Evolutionary conservation across 345 rosid genomes (phyloP).

Genomic region (Luvunga scandens): DNA sequence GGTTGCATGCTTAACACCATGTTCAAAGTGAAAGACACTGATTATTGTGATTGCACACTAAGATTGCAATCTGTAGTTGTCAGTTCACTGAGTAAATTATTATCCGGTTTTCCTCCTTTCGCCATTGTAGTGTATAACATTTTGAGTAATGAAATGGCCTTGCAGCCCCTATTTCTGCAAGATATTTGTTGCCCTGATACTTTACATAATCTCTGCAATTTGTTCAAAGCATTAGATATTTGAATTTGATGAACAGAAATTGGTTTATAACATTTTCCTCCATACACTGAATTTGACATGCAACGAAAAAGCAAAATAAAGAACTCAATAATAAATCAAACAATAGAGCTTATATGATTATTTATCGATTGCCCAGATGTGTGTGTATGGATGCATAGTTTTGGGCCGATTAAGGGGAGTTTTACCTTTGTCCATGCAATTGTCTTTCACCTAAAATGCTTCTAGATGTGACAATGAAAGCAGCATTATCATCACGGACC

Average conservation of each 20-base stretch:
- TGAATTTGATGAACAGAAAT: neutral
- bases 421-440: too few relatives aligned
- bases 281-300: neutral
- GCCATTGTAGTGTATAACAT: neutral
- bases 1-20: neutral
- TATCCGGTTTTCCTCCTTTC: neutral
- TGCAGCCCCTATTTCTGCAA: neutral
- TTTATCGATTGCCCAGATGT: too few relatives aligned
- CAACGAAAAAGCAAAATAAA: neutral
- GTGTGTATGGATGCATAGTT: too few relatives aligned
- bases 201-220: neutral
- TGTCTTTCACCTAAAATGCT: too few relatives aligned
- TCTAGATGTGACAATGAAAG: too few relatives aligned
- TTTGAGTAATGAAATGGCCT: neutral
- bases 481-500: too few relatives aligned
- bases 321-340: neutral
- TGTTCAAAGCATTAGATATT: neutral
- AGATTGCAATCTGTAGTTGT: neutral
- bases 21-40: neutral
- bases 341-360: neutral
- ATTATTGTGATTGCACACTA: neutral
- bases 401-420: too few relatives aligned
- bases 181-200: neutral
- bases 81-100: neutral
- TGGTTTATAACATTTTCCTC: neutral